phyloP scores from a whole-genome alignment of 2,329 filamentous ascomycete genomes.

The Arthroderma sp. region DNA sequence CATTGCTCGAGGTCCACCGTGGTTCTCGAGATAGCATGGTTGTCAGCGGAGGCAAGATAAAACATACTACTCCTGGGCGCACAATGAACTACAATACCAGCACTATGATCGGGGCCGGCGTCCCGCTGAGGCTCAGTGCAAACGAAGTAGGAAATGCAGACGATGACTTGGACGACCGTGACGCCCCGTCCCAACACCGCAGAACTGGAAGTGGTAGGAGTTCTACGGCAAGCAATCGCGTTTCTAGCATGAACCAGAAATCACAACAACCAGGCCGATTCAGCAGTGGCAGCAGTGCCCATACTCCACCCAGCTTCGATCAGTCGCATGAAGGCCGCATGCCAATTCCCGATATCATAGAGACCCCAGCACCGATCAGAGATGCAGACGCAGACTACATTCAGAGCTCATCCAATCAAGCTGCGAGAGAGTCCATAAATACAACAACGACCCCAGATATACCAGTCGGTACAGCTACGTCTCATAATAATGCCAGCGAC shows the following conservation, averaged over 20 bases:
- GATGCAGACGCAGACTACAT: conserved; percentile 16
- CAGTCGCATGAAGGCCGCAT: conserved; percentile 9
- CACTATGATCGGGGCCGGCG: conserved; percentile 62
- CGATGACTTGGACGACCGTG: conserved; percentile 58
- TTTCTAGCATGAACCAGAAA: conserved; percentile 33
- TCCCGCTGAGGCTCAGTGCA: conserved; percentile 85
- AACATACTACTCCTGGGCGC: conserved; percentile 70
- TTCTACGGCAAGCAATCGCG: conserved; percentile 38
- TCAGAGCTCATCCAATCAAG: conserved; percentile 1
- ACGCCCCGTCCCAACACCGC: conserved; percentile 33
- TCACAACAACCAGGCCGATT: conserved; percentile 18
- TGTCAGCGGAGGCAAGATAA: conserved; percentile 62
- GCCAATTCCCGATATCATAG: conserved; percentile 26
- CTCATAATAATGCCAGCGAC: conserved; percentile 22
- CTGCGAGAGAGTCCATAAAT: neutral
- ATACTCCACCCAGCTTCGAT: conserved; percentile 37
- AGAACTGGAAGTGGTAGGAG: conserved; percentile 47
- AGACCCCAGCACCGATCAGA: conserved; percentile 24
- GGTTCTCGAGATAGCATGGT: conserved; percentile 50
- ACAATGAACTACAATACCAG: conserved; percentile 67
- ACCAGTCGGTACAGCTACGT: conserved; percentile 19
- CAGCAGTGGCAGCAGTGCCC: conserved; percentile 35
- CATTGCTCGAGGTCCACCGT: conserved; percentile 68
- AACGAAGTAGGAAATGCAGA: conserved; percentile 86
- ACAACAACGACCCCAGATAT: conserved; percentile 5